These are phyloP conservation scores for Arthrobotrys sinensis DNA, from an alignment of 2,329 filamentous ascomycete genomes.

Conservation along the genomic window DNA sequence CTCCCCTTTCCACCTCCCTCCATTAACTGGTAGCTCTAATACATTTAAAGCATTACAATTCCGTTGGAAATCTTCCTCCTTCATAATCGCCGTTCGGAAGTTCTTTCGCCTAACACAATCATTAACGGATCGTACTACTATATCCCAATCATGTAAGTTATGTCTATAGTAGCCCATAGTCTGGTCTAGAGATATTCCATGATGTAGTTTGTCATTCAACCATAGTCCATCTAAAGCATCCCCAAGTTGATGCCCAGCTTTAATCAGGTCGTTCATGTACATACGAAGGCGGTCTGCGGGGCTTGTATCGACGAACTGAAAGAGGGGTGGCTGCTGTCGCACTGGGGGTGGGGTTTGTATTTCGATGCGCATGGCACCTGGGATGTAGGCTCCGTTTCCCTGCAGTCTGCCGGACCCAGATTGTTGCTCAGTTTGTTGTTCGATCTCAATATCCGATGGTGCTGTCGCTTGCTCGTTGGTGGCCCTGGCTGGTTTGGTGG, in stretches of 20 bases:
- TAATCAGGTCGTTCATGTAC: not conserved
- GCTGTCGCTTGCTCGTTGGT: too few species aligned
- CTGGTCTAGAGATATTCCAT: not conserved
- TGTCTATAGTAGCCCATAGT: not conserved
- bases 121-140: not conserved
- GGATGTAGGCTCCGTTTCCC: not conserved
- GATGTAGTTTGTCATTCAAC: not conserved
- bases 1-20: not conserved
- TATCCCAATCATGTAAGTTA: not conserved
- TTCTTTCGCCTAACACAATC: not conserved
- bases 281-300: not conserved
- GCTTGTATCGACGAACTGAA: not conserved
- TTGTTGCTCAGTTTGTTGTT: not conserved
- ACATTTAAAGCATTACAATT: not conserved
- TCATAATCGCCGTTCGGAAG: not conserved
- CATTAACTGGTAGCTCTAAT: not conserved
- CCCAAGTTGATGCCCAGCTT: not conserved
- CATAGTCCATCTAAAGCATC: not conserved
- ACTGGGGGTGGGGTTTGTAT: not conserved
- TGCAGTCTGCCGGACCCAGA: too few species aligned
- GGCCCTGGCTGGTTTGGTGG: too few species aligned
- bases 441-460: not conserved
- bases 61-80: not conserved
- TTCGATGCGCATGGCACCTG: not conserved
- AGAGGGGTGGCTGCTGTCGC: not conserved